Percentiles rank a stretch among this genome's conserved stretches.
Conservation (phyloP, 75 land plant genomes). For the Pinus albicaulis region DNA sequence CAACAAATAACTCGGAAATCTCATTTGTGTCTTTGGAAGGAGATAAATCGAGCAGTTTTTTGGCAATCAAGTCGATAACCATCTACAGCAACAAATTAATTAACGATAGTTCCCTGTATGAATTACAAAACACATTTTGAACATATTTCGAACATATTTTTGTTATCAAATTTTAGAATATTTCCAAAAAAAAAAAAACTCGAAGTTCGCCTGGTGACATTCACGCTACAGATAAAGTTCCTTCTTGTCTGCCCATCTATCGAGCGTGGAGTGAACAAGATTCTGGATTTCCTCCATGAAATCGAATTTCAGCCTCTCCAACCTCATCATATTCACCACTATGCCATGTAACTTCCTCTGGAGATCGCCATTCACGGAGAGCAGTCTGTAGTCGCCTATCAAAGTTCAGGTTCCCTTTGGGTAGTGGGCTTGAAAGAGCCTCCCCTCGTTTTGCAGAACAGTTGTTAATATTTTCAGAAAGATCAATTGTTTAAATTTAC, state of each 20-base stretch:
- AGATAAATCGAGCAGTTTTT: not conserved
- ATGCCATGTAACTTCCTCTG: constrained; percentile 69
- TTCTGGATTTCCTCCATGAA: constrained; percentile 53
- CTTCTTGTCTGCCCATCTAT: too few relatives aligned
- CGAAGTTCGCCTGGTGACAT: not conserved
- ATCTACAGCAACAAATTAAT: not conserved
- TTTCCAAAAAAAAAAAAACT: too few relatives aligned
- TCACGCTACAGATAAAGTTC: too few relatives aligned
- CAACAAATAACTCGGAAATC: not conserved
- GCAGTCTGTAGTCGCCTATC: constrained; percentile 51
- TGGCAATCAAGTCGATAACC: not conserved
- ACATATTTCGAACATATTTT: too few relatives aligned
- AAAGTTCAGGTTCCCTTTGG: constrained; percentile 63
- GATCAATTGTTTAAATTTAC: too few relatives aligned
- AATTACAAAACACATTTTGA: not conserved
- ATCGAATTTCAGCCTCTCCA: constrained; percentile 43
- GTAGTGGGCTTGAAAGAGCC: constrained; percentile 75
- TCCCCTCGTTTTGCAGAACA: too few relatives aligned
- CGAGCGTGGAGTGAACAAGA: constrained; percentile 37
- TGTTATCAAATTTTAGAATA: too few relatives aligned
- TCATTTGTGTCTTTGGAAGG: not conserved
- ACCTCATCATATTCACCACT: constrained; percentile 57
- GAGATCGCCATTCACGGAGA: constrained; percentile 66
- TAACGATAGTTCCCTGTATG: not conserved
- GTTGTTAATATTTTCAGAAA: too few relatives aligned